Conservation (phyloP, 2,329 filamentous ascomycete genomes). For the Trichothecium roseum region DNA sequence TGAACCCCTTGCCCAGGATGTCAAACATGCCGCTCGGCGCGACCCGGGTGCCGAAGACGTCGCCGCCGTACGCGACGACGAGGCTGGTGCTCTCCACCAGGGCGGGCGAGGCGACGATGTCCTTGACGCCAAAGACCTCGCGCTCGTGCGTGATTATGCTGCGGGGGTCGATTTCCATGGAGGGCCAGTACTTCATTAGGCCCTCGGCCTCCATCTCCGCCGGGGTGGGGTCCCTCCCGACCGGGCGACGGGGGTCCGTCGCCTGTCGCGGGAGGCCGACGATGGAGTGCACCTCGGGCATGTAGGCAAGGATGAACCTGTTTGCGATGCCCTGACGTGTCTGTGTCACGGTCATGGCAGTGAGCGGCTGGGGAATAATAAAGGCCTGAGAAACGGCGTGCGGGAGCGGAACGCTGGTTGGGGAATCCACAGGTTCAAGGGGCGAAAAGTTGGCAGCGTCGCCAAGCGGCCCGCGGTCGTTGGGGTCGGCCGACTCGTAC, state of each 20-base stretch:
- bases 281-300: slow-evolving; percentile 64
- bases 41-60: slow-evolving; percentile 79
- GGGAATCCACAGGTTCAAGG: slow-evolving; percentile 52
- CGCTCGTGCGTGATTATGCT: slow-evolving; percentile 72
- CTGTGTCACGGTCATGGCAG: slow-evolving; percentile 71
- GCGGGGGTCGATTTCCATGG: slow-evolving; percentile 75
- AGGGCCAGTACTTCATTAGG: slow-evolving; percentile 62
- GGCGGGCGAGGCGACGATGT: slow-evolving; percentile 66
- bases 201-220: slow-evolving; percentile 73
- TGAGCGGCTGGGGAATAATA: slow-evolving; percentile 69
- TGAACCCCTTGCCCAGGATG: slow-evolving; percentile 85
- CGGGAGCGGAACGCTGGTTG: slow-evolving; percentile 50
- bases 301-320: slow-evolving; percentile 68
- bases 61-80: slow-evolving; percentile 77
- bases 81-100: slow-evolving; percentile 86
- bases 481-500: slow-evolving; percentile 73
- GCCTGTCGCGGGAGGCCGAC: slow-evolving; percentile 68
- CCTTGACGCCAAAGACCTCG: slow-evolving; percentile 65
- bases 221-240: slow-evolving; percentile 72
- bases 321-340: slow-evolving; percentile 87
- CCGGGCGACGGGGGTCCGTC: slow-evolving; percentile 77
- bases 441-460: slow-evolving; percentile 65
- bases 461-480: slow-evolving; percentile 74
- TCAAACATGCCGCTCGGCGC: slow-evolving; percentile 89
- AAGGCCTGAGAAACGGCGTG: slow-evolving; percentile 72